Base-by-base conservation (phyloP, 352 stramenopile species). In the Phytophthora boehmeriae region DNA sequence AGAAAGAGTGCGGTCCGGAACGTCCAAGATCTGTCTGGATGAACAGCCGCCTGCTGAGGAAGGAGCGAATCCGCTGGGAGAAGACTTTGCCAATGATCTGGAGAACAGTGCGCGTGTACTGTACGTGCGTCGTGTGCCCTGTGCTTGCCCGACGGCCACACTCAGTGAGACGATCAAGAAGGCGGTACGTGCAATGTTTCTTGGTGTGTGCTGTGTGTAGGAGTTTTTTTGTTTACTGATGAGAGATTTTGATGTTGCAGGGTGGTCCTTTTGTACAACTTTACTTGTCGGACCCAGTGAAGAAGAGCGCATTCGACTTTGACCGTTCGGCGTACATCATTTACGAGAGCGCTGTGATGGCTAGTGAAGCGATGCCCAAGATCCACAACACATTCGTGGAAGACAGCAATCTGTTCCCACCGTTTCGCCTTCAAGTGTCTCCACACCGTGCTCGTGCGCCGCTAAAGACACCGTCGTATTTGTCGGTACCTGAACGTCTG, bases 341-440 rank as follows among this genome's bases (percentile, higher is more conserved):
- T 44, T 95, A 92, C 71, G 83, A 92, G 30, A 89, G 64, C 30
- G 54, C 84, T 8, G 78, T 78, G n/a, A 75, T 80, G 11, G 84
- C 86, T 1, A 75, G 71, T 8, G 86, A 93, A 17, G 86, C 86
- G 35, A 78, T 95, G 28, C 73, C 84, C 6, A 92, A 92, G 77
- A 88, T 95, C 48, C 84, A 95, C 66, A 93, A 93, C 61, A 88
- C 85, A 45, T 92, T 95, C 44, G 81, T 95, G 22, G 75, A 95
- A 63, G 86, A 93, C 49, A 75, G 69, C 1, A 87, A 90, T 44
- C 75, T 83, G 20, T 89, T 91, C 54, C 71, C 81, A 8, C 86
- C 86, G 2, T 90, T 95, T 52, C 78, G 86, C 55, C 76, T 95
- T 3, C 86, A 95, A 62, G 80, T 86, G n/a, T 91, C 83, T 43